Percentiles rank a stretch among this genome's conserved stretches.
phyloP scores from a whole-genome alignment of 129 eudicot species.

The Centaurea solstitialis region DNA sequence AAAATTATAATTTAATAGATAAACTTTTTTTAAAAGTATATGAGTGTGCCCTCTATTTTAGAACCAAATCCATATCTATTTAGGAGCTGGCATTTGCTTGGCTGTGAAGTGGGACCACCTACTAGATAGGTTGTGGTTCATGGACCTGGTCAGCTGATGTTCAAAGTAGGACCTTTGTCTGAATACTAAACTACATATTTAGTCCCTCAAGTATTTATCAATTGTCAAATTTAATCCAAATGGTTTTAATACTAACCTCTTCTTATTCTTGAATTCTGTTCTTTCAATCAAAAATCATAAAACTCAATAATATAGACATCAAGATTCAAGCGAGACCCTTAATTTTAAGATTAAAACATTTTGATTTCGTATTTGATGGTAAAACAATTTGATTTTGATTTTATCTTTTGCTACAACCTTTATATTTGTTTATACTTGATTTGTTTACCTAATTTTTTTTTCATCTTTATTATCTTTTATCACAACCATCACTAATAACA shows the following conservation, averaged over 20 bases:
- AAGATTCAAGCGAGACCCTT: not conserved
- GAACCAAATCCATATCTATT: not conserved
- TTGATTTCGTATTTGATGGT: not conserved
- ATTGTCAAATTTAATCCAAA: not conserved
- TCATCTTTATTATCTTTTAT: not conserved
- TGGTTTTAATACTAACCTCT: not conserved
- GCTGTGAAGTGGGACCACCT: not conserved
- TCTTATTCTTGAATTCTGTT: no score
- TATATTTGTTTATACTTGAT: not conserved
- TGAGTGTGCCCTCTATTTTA: not conserved
- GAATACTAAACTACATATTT: not conserved
- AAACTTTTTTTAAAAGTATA: not conserved
- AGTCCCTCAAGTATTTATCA: not conserved
- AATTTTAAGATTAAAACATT: not conserved
- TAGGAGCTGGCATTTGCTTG: not conserved
- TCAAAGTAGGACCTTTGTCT: not conserved
- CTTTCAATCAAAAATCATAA: no score
- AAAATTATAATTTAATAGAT: no score
- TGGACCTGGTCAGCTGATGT: not conserved
- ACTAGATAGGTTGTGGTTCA: not conserved
- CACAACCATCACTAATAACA: not conserved
- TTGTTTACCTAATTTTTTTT: not conserved
- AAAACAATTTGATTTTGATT: not conserved
- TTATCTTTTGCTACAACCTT: not conserved
- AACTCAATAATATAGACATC: not conserved